phyloP scores from a whole-genome alignment of 2,329 filamentous ascomycete species.

The Teratosphaeria nubilosa region DNA sequence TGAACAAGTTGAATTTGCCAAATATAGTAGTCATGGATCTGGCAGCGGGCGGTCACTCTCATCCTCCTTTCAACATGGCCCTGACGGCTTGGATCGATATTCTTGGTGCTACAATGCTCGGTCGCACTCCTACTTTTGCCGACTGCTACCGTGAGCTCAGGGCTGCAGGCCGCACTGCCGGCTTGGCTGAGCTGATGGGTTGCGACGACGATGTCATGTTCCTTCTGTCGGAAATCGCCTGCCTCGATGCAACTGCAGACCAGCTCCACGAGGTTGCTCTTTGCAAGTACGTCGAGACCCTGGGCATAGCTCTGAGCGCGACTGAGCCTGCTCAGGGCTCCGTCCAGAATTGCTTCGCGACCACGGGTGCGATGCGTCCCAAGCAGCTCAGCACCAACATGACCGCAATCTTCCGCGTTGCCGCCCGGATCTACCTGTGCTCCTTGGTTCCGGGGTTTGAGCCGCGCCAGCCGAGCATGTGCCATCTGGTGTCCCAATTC shows the following conservation, averaged over 20 bases:
- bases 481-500: constrained; percentile 68
- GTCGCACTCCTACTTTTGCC: constrained; percentile 74
- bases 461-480: constrained; percentile 61
- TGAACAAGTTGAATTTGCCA: constrained; percentile 74
- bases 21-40: constrained; percentile 49
- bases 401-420: constrained; percentile 80
- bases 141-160: constrained; percentile 96
- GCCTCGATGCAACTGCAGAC: constrained; percentile 81
- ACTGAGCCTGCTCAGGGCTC: constrained; percentile 52
- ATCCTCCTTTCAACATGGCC: constrained; percentile 89
- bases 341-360: constrained; percentile 43
- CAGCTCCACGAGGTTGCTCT: constrained; percentile 78
- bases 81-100: constrained; percentile 95
- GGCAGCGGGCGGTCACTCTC: constrained; percentile 35
- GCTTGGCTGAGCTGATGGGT: constrained; percentile 88
- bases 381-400: constrained; percentile 82
- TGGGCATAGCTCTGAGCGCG: constrained; percentile 74
- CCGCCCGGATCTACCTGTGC: constrained; percentile 93
- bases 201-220: constrained; percentile 98
- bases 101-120: constrained; percentile 83
- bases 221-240: constrained; percentile 92
- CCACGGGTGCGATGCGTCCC: constrained; percentile 65
- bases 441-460: constrained; percentile 83
- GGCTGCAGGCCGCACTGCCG: constrained; percentile 54
- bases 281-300: constrained; percentile 79